A percentile compares a stretch with the other conserved stretches of the same genome.
Conservation (phyloP, 768 basidiomycete species). For the Lactarius pseudohatsudake region DNA sequence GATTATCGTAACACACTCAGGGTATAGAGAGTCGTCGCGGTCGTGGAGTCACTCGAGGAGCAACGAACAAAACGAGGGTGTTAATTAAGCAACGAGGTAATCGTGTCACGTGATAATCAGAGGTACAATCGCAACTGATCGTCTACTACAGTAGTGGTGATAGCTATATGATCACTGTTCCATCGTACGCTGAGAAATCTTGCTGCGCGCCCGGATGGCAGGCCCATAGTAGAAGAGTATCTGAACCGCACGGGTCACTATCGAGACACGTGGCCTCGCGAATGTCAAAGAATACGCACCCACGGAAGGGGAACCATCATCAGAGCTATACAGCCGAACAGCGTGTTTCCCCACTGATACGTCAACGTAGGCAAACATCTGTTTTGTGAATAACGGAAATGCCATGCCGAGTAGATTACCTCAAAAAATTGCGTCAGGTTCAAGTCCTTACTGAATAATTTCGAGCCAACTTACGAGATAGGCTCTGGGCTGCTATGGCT, state of each 20-base stretch:
- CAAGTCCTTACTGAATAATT: neutral
- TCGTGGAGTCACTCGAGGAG: neutral
- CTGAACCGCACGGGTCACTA: constrained; percentile 1
- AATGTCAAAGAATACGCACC: constrained; percentile 33
- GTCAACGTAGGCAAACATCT: constrained; percentile 48
- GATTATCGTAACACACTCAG: neutral
- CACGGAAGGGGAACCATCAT: constrained; percentile 48
- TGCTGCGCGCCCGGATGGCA: constrained; percentile 16
- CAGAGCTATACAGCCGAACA: constrained; percentile 43
- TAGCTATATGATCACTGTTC: neutral
- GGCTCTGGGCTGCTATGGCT: constrained; percentile 52
- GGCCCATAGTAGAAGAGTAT: constrained; percentile 21
- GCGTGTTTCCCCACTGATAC: constrained; percentile 49
- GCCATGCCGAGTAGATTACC: constrained; percentile 43
- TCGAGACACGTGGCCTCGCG: neutral
- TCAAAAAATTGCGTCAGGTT: constrained; percentile 25
- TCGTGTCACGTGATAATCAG: constrained; percentile 6
- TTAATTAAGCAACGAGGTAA: neutral
- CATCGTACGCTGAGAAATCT: constrained; percentile 19
- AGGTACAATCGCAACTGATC: neutral
- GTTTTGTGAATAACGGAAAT: constrained; percentile 51
- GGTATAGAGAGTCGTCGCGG: constrained; percentile 7
- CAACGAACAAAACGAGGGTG: neutral
- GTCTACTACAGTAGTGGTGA: neutral
- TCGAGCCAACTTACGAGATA: constrained; percentile 40